phyloP scores from a whole-genome alignment of 495 filamentous ascomycete species.

The Lindgomyces ingoldianus region DNA sequence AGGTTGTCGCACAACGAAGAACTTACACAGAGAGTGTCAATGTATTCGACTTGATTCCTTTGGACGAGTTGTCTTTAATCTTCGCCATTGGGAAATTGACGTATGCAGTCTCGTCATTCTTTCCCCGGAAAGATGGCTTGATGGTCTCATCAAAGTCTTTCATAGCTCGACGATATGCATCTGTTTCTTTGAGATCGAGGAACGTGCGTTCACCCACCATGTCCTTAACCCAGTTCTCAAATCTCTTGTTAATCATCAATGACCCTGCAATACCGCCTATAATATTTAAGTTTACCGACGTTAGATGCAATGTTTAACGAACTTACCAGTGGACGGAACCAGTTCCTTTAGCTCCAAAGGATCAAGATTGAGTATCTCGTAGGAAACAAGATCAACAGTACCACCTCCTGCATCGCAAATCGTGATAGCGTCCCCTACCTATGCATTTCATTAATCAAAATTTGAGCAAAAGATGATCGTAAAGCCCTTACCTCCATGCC shows the following conservation, averaged over 20 bases:
- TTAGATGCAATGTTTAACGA: not conserved
- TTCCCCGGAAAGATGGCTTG: not conserved
- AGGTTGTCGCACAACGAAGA: not conserved
- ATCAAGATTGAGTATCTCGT: not conserved
- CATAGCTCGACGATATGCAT: slow-evolving; percentile 1
- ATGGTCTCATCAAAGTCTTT: slow-evolving; percentile 8
- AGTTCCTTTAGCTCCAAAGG: not conserved
- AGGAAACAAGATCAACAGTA: slow-evolving; percentile 3
- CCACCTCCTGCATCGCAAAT: slow-evolving; percentile 2
- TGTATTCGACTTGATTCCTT: not conserved
- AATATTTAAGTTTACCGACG: not conserved
- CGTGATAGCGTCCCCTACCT: slow-evolving; percentile 1
- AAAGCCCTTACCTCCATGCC: not conserved
- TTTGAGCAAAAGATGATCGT: no score
- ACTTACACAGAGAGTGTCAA: not conserved
- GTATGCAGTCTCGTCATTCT: not conserved
- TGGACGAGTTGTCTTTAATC: not conserved
- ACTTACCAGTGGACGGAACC: not conserved
- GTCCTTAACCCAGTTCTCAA: slow-evolving; percentile 7
- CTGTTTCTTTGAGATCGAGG: not conserved
- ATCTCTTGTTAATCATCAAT: not conserved
- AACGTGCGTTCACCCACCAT: not conserved
- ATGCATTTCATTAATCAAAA: not conserved
- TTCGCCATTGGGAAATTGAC: slow-evolving; percentile 1
- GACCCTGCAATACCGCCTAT: not conserved